phyloP scores from a whole-genome alignment of 306 rosid species.

The Pterocarpus macrocarpus region DNA sequence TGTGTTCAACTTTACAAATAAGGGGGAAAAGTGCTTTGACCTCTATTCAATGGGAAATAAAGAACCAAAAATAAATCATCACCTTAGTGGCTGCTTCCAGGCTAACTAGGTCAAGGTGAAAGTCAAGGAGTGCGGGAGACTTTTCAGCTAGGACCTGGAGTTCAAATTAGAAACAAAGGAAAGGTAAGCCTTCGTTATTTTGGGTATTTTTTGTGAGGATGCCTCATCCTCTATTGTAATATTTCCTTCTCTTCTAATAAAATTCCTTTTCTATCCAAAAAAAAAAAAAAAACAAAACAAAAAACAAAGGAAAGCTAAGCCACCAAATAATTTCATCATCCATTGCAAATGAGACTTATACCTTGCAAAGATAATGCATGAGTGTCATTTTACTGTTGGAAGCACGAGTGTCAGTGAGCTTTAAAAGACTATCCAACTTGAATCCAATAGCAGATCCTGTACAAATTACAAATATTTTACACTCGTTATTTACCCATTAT shows the following conservation, averaged over 20 bases:
- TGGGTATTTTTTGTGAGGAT: too few relatives aligned
- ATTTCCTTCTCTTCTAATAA: too few relatives aligned
- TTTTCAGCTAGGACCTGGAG: constrained; percentile 77
- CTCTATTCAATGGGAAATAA: constrained; percentile 24
- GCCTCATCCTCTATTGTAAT: too few relatives aligned
- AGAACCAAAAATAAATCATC: constrained; percentile 41
- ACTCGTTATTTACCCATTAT: constrained; percentile 16
- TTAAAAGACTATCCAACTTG: constrained; percentile 91
- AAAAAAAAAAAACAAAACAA: too few relatives aligned
- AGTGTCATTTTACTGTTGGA: constrained; percentile 91
- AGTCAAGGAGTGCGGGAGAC: constrained; percentile 82
- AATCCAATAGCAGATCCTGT: constrained; percentile 95
- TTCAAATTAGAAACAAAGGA: constrained; percentile 37
- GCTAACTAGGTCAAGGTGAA: constrained; percentile 81
- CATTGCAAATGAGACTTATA: constrained; percentile 51
- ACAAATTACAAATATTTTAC: constrained; percentile 43
- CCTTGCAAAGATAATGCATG: constrained; percentile 99
- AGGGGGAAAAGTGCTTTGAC: constrained; percentile 9
- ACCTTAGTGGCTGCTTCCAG: constrained; percentile 89
- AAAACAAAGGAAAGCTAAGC: not conserved
- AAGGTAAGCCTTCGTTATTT: not conserved
- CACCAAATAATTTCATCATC: constrained; percentile 41
- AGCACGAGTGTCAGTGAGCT: constrained; percentile 95
- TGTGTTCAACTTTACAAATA: constrained; percentile 19
- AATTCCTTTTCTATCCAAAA: too few relatives aligned